phyloP scores from a whole-genome alignment of 106 monocot species.

The Dendrobium catenatum region DNA sequence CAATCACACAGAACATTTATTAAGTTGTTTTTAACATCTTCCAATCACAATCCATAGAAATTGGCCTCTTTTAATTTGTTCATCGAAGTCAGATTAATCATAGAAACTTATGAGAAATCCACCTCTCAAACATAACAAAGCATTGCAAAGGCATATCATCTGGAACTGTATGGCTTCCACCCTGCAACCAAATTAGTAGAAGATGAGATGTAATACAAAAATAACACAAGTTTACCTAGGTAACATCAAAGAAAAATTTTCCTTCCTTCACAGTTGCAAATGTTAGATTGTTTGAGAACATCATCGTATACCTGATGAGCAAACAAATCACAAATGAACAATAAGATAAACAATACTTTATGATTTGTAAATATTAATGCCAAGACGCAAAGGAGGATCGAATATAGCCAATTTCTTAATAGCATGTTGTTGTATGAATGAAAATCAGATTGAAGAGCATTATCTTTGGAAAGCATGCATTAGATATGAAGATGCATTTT shows the following conservation, averaged over 20 bases:
- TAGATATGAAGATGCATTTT: no score
- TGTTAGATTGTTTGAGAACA: conserved; percentile 6
- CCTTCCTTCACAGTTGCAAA: neutral
- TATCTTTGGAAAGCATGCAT: no score
- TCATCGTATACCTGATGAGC: conserved; percentile 3
- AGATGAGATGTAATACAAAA: neutral
- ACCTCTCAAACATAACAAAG: conserved; percentile 3
- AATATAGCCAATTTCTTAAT: no score
- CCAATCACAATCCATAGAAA: neutral
- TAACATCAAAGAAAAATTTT: neutral
- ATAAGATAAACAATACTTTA: no score
- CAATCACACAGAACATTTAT: no score
- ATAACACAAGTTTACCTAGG: neutral
- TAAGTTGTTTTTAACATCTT: no score
- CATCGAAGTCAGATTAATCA: neutral
- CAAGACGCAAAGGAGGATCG: no score
- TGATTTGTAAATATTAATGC: no score
- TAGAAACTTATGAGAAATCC: neutral
- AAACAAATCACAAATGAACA: neutral
- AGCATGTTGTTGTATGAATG: no score
- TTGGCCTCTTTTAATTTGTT: neutral
- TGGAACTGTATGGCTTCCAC: neutral
- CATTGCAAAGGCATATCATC: neutral
- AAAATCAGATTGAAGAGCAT: no score
- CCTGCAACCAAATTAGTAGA: neutral